Conservation (phyloP, 345 rosid species). For the Carallia brachiata region DNA sequence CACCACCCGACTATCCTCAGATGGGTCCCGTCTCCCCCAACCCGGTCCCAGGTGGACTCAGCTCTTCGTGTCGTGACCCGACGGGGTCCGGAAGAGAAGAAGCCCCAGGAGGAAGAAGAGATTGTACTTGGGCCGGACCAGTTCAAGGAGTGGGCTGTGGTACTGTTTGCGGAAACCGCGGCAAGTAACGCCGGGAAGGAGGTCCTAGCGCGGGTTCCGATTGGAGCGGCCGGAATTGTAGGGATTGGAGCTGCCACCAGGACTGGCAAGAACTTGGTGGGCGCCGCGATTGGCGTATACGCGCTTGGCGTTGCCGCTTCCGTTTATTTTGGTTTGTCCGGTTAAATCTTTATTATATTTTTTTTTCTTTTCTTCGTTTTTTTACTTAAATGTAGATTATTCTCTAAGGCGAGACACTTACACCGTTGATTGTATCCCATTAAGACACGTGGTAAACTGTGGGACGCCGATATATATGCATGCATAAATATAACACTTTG, state of each 20-base stretch:
- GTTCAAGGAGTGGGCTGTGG: constrained; percentile 70
- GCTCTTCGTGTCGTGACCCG: constrained; percentile 46
- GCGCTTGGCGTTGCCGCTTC: constrained; percentile 78
- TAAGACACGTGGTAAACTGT: no score
- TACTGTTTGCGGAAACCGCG: constrained; percentile 51
- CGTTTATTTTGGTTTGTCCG: constrained; percentile 59
- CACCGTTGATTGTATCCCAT: no score
- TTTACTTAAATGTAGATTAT: no score
- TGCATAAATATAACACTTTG: no score
- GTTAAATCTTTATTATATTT: constrained; percentile 15
- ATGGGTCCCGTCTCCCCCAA: constrained; percentile 77
- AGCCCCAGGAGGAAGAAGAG: constrained; percentile 13
- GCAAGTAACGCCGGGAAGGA: constrained; percentile 70
- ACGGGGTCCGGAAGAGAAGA: background rate
- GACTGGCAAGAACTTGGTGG: constrained; percentile 46
- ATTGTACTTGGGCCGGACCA: constrained; percentile 32
- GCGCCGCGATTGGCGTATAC: constrained; percentile 68
- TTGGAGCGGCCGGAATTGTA: constrained; percentile 69
- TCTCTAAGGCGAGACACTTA: no score
- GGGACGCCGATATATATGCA: no score
- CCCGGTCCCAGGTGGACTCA: constrained; percentile 61
- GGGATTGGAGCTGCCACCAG: constrained; percentile 65
- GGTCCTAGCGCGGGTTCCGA: constrained; percentile 51
- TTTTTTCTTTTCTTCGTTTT: no score
- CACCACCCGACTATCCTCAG: constrained; percentile 38